These are phyloP conservation scores for Pleurotus tuoliensis DNA, from an alignment of 768 basidiomycete genomes.

Conservation along the genomic window DNA sequence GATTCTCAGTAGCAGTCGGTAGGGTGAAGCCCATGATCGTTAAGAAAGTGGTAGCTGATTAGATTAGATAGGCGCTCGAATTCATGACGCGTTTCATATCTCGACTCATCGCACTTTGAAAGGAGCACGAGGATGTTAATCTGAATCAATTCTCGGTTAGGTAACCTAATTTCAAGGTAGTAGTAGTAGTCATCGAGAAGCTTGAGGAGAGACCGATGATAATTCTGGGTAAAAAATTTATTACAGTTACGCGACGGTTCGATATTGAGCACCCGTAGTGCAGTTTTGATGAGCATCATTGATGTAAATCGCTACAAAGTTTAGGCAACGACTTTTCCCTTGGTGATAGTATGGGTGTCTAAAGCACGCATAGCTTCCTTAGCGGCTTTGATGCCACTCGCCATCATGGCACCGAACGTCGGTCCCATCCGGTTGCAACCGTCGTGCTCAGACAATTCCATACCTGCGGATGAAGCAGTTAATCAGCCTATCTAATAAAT, in stretches of 20 bases:
- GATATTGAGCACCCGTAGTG: no score
- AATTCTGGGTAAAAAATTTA: no score
- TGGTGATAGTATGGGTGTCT: conserved; percentile 43
- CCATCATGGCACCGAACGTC: conserved; percentile 80
- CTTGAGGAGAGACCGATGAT: no score
- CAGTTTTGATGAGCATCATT: no score
- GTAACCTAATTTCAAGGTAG: not conserved
- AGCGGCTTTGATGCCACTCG: conserved; percentile 69
- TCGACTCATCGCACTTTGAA: not conserved
- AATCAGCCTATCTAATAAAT: conserved; percentile 24
- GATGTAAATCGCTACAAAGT: not conserved
- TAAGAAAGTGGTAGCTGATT: not conserved
- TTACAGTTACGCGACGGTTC: no score
- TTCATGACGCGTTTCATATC: not conserved
- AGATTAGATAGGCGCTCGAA: not conserved
- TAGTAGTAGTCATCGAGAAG: not conserved
- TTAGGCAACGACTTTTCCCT: conserved; percentile 52
- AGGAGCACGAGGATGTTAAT: not conserved
- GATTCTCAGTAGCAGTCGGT: conserved; percentile 34
- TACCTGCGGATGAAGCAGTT: conserved; percentile 40
- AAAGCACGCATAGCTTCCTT: conserved; percentile 56
- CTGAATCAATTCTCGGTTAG: not conserved
- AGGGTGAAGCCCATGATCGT: conserved; percentile 42
- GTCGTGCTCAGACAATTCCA: conserved; percentile 82
- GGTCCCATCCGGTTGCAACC: conserved; percentile 77